Base-by-base conservation (phyloP, 2,329 filamentous ascomycete genomes). In the Zopfia rhizophila region DNA sequence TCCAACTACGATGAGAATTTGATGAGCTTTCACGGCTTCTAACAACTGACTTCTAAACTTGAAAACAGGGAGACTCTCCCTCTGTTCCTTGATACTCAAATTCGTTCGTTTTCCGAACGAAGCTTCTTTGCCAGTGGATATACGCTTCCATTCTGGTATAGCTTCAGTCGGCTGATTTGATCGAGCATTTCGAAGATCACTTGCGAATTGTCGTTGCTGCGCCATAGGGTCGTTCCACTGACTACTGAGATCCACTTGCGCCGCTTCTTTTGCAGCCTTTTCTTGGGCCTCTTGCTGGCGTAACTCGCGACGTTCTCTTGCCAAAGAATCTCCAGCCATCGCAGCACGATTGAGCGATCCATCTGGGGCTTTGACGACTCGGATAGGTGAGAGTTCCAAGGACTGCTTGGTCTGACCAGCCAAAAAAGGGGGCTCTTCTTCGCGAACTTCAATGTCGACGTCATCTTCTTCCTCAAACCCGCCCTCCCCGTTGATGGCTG, bases 171-270 rank as follows among this genome's bases (percentile, higher is more conserved):
- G 73, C 56, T 83, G 83, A 4, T 81, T 75, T 27, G 77, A 75
- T 53, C 86, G 84, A 1, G 86, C 59, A 53, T 84, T 88, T 42
- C 90, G 84, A 37, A 97, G 70, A 56, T 97, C 94, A 56, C 87
- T 87, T 1, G 94, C 94, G 72, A 99, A 99, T 56, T 94, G 88
- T 43, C 89, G 83, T 68, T 92, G 85, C 55, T 94, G 89, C 11
- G 91, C 88, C 92, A 99, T 96, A 0, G 94, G 94, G 69, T 99
- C 94, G 46, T 97, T 89, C 95, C 95, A 99, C 70, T 97, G 91
- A 10, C 90, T 85, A 39, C 88, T 85, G 3, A 99, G 78, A 62
- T 97, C 91, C 22, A 94, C 88, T 61, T 91, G 88, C 0, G 85
- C 77, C 2, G 85, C 82, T 54, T 90, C 85, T 51, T 94, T 85